Evolutionary conservation across 768 basidiomycete species (phyloP).

Genomic region (Brasilioporus rufonigricans): DNA sequence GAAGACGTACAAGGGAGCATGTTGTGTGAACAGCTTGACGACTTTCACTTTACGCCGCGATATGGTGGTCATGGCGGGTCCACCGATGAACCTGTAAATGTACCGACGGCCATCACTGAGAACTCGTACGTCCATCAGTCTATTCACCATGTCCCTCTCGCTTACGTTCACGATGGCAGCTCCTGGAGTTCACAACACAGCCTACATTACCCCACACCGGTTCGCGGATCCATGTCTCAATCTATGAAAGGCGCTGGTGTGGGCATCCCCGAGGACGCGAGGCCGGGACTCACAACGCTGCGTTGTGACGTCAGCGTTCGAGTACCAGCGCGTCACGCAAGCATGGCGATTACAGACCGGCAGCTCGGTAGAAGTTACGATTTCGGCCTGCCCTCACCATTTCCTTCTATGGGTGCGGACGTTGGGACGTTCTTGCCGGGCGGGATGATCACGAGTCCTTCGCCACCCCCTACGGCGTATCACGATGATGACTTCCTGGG

Average conservation of each 20-base stretch:
- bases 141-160: conserved; percentile 7
- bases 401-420: conserved; percentile 15
- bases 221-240: conserved; percentile 20
- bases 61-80: conserved; percentile 9
- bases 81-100: conserved; percentile 21
- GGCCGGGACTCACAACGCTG: conserved; percentile 13
- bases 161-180: conserved; percentile 29
- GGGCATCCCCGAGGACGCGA: conserved; percentile 25
- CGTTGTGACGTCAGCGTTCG: conserved; percentile 24
- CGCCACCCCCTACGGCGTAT: conserved; percentile 23
- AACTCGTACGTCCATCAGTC: conserved; percentile 22
- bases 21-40: conserved; percentile 23
- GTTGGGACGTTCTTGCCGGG: conserved; percentile 10
- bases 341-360: conserved; percentile 11
- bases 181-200: conserved; percentile 22
- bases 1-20: conserved; percentile 26
- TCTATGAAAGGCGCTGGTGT: conserved; percentile 7
- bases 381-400: conserved; percentile 9
- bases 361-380: conserved; percentile 8
- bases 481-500: conserved; percentile 21
- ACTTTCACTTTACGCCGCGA: conserved; percentile 25
- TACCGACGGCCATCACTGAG: conserved; percentile 29
- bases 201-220: conserved; percentile 27
- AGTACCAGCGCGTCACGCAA: conserved; percentile 15
- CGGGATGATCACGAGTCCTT: conserved; percentile 18